phyloP scores from a whole-genome alignment of 2,329 filamentous ascomycete genomes.

The Rosellinia necatrix region DNA sequence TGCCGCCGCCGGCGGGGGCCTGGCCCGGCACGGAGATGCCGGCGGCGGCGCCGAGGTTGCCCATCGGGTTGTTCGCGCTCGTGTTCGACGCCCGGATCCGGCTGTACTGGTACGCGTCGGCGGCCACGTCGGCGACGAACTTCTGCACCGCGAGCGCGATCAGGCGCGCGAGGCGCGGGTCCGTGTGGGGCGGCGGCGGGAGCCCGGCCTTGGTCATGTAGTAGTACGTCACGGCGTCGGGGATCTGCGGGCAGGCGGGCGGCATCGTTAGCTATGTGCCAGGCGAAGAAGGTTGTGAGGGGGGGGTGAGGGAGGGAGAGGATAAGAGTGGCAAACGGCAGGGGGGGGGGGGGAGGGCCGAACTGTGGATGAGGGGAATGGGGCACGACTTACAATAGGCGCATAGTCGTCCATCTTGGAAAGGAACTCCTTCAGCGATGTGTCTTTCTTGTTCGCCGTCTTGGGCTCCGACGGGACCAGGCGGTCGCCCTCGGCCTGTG shows the following conservation, averaged over 20 bases:
- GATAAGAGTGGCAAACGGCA: neutral
- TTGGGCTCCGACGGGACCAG: slow-evolving; percentile 54
- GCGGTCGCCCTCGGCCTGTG: slow-evolving; percentile 33
- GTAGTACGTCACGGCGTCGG: slow-evolving; percentile 96
- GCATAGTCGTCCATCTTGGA: slow-evolving; percentile 98
- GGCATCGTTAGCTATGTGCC: slow-evolving; percentile 16
- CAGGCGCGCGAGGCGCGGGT: slow-evolving; percentile 86
- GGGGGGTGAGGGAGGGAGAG: neutral
- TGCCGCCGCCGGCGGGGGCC: slow-evolving; percentile 56
- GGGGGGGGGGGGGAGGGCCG: neutral
- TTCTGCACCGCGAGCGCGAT: slow-evolving; percentile 98
- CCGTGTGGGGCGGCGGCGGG: slow-evolving; percentile 87
- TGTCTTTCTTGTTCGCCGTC: slow-evolving; percentile 84
- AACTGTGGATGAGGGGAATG: neutral
- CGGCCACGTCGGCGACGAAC: slow-evolving; percentile 96
- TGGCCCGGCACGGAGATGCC: slow-evolving; percentile 71
- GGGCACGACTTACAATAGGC: slow-evolving; percentile 76
- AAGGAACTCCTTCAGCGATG: slow-evolving; percentile 88
- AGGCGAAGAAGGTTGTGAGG: neutral
- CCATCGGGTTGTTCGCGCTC: slow-evolving; percentile 89
- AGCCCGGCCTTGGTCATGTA: slow-evolving; percentile 96
- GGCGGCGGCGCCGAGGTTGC: slow-evolving; percentile 76
- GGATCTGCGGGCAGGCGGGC: slow-evolving; percentile 70
- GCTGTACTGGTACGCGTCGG: slow-evolving; percentile 96
- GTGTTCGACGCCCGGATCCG: slow-evolving; percentile 91